Percentiles rank a stretch among this genome's conserved stretches.
phyloP scores from a whole-genome alignment of 2,329 filamentous ascomycete species.

The Nectriaceae sp. region DNA sequence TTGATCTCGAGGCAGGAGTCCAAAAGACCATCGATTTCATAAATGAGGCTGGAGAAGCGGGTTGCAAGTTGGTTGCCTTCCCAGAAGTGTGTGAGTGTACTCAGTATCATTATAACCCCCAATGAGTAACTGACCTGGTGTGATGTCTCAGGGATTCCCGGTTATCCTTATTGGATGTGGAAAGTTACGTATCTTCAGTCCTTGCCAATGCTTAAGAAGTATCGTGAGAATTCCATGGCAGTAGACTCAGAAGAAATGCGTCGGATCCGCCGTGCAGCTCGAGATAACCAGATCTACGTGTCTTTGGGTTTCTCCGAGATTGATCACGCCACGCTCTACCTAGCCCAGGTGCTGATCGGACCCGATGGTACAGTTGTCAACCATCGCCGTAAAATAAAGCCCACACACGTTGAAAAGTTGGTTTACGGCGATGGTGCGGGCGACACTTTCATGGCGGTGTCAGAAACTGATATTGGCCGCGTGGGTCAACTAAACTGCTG shows the following conservation, averaged over 20 bases:
- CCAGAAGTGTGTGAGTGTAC: conserved; percentile 45
- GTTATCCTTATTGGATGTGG: conserved; percentile 50
- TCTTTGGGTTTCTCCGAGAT: conserved; percentile 53
- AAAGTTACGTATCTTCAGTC: conserved; percentile 33
- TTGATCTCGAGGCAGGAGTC: conserved; percentile 56
- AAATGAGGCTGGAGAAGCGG: conserved; percentile 52
- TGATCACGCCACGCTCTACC: conserved; percentile 46
- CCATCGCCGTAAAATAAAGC: conserved; percentile 53
- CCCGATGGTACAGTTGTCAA: conserved; percentile 46
- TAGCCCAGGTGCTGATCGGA: conserved; percentile 54
- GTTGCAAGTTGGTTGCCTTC: conserved; percentile 56
- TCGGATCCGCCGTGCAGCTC: conserved; percentile 41
- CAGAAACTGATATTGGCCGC: conserved; percentile 50
- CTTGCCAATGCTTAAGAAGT: conserved; percentile 34
- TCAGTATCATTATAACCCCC: background rate
- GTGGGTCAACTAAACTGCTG: conserved; percentile 58
- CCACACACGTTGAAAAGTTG: conserved; percentile 49
- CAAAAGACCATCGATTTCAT: conserved; percentile 60
- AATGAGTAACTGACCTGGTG: conserved; percentile 1
- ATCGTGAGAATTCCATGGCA: conserved; percentile 40
- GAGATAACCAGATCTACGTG: conserved; percentile 45
- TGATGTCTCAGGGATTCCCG: conserved; percentile 44
- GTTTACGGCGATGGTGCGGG: conserved; percentile 58
- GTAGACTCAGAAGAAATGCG: conserved; percentile 45
- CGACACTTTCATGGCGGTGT: conserved; percentile 51